Evolutionary conservation across 2,329 filamentous ascomycete species (phyloP), one percentile per base, ranked within the genome.

Genomic region (Aspergillus pseudotamarii): DNA sequence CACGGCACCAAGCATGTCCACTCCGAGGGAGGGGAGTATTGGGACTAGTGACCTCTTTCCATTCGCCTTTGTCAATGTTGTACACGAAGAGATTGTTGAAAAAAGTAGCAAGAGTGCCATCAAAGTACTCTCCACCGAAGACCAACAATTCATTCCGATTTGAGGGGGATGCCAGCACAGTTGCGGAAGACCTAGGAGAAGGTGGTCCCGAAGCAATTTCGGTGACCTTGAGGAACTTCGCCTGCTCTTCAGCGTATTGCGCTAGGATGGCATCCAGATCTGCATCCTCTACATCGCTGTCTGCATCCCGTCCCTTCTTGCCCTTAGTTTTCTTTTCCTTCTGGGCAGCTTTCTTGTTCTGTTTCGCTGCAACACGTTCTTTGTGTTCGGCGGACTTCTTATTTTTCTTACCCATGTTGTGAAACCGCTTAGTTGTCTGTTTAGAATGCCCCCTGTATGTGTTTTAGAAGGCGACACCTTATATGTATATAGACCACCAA

Each of bases 81-180:
- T 90, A 90, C 41, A 90, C 81, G 69, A 84, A 88, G 4, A 91
- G 78, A 68, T 90, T 88, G 72, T 89, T 90, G 78, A 83, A 90
- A 77, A 91, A 91, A 1, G 82, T 82, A 1, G 94, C 95, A 61
- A 95, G 82, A 2, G 91, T 91, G 5, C 95, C 95, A 79, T 98
- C 96, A 81, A 93, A 98, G 75, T 94, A 96, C 82, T 99, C 95
- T 68, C 95, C 95, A 19, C 94, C 95, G 77, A 96, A 99, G 6
- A 98, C 81, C 68, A 98, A 89, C 61, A 99, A 81, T 76, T 96
- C 93, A 78, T 95, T 96, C 71, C 86, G 87, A 79, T 96, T 94
- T 36, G 90, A 87, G 1, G 95, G 95, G 45, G 91, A 94, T 23
- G 92, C 93, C 69, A 97, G 85, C 63, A 99, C 81, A 0, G 92